A percentile compares a stretch with the other conserved stretches of the same genome.
Conservation (phyloP, 75 land plant genomes). For the Sequoia sempervirens region DNA sequence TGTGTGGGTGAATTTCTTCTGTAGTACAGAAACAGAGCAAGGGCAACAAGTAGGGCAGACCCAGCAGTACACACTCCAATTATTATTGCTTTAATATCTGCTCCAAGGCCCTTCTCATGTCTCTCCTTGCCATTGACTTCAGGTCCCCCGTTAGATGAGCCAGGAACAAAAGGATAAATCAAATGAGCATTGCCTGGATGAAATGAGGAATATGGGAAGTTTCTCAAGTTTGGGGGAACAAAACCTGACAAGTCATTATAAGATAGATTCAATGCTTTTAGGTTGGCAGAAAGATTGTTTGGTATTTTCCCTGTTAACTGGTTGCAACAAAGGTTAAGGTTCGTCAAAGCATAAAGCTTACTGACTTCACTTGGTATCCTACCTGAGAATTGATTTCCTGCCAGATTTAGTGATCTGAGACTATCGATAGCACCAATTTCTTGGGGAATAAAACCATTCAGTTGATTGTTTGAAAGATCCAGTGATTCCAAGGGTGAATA, state of each 20-base stretch:
- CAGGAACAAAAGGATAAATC: constrained; percentile 11
- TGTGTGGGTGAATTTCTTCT: constrained; percentile 6
- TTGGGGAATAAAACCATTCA: constrained; percentile 50
- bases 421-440: constrained; percentile 24
- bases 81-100: constrained; percentile 35
- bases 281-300: constrained; percentile 33
- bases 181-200: constrained; percentile 73
- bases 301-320: constrained; percentile 64
- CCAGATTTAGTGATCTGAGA: constrained; percentile 34
- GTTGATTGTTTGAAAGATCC: constrained; percentile 63
- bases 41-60: constrained; percentile 16
- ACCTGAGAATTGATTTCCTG: constrained; percentile 39
- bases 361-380: constrained; percentile 31
- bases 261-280: constrained; percentile 53
- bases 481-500: constrained; percentile 35
- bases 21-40: constrained; percentile 45
- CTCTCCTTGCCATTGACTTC: neutral
- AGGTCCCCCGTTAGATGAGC: constrained; percentile 2
- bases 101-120: constrained; percentile 18
- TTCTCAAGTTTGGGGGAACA: constrained; percentile 54
- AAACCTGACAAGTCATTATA: constrained; percentile 73
- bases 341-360: constrained; percentile 24
- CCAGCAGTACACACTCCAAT: constrained; percentile 53
- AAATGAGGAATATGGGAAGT: constrained; percentile 71
- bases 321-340: constrained; percentile 66